A percentile compares a stretch with the other conserved stretches of the same genome.
phyloP scores from a whole-genome alignment of 2,329 filamentous ascomycete species.

The Corniculantispora saksenae region DNA sequence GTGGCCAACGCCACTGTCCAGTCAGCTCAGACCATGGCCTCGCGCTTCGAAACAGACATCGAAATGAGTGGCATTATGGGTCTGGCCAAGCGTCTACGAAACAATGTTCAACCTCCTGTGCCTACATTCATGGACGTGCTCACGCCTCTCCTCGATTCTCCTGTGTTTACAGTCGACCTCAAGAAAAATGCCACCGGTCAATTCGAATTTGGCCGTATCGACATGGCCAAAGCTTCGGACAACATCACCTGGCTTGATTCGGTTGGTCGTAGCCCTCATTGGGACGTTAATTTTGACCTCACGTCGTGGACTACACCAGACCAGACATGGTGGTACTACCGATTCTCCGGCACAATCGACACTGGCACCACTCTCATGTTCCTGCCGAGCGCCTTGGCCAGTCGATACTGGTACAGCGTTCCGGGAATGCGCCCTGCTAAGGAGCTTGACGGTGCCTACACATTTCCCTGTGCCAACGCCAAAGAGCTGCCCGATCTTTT shows the following conservation, averaged over 20 bases:
- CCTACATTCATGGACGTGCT: constrained; percentile 49
- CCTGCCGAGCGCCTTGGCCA: constrained; percentile 55
- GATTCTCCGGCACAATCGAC: constrained; percentile 60
- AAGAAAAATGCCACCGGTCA: constrained; percentile 47
- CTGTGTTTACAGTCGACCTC: constrained; percentile 53
- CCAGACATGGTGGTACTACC: constrained; percentile 49
- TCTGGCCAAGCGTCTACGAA: constrained; percentile 48
- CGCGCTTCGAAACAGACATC: constrained; percentile 43
- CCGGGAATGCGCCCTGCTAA: constrained; percentile 51
- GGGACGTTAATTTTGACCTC: constrained; percentile 51
- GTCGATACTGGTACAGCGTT: constrained; percentile 61
- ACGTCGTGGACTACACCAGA: constrained; percentile 47
- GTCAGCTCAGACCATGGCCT: constrained; percentile 46
- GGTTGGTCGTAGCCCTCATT: constrained; percentile 35
- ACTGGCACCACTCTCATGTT: constrained; percentile 70
- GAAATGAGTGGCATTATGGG: constrained; percentile 54
- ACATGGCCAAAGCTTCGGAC: constrained; percentile 39
- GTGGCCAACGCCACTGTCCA: constrained; percentile 50
- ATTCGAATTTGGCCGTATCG: constrained; percentile 54
- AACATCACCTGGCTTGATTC: constrained; percentile 46
- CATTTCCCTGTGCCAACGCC: constrained; percentile 58
- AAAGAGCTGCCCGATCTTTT: constrained; percentile 58
- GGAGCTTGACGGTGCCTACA: constrained; percentile 47
- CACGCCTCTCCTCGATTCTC: constrained; percentile 38
- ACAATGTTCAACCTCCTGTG: constrained; percentile 44